Conservation (phyloP, 257 asterid species). For the Solanum megistacrolobum region DNA sequence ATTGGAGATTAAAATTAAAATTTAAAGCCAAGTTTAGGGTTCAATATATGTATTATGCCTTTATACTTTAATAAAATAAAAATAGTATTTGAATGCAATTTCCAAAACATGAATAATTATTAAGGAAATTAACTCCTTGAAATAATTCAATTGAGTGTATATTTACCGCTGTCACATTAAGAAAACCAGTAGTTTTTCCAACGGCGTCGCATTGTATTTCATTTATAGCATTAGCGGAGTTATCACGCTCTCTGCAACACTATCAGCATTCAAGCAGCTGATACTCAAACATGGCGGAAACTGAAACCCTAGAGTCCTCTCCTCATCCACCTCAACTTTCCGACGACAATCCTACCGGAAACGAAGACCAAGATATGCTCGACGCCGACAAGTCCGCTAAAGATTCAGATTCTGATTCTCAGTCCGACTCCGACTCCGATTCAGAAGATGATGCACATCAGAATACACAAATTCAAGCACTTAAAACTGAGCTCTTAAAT, state of each 20-base stretch:
- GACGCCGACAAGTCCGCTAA: constrained; percentile 35
- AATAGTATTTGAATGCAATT: neutral
- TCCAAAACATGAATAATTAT: neutral
- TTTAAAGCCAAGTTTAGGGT: no score
- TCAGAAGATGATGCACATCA: constrained; percentile 58
- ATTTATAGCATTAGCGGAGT: neutral
- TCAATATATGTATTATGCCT: no score
- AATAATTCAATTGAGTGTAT: neutral
- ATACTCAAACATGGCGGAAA: constrained; percentile 44
- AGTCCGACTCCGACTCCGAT: constrained; percentile 37
- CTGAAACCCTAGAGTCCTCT: constrained; percentile 30
- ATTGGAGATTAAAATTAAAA: no score
- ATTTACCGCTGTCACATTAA: neutral
- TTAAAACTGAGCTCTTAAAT: constrained; percentile 38
- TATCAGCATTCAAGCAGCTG: neutral
- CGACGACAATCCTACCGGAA: constrained; percentile 11
- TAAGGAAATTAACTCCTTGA: neutral
- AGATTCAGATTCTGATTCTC: constrained; percentile 20
- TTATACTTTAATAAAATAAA: no score
- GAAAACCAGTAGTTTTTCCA: neutral
- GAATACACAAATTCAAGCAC: constrained; percentile 56
- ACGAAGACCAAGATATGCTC: constrained; percentile 38
- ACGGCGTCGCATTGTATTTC: neutral
- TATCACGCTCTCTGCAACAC: neutral
- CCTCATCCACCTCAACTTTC: constrained; percentile 7